A percentile compares a stretch with the other conserved stretches of the same genome.
Evolutionary conservation across 768 basidiomycete species (phyloP).

Genomic region (Russula sp.): DNA sequence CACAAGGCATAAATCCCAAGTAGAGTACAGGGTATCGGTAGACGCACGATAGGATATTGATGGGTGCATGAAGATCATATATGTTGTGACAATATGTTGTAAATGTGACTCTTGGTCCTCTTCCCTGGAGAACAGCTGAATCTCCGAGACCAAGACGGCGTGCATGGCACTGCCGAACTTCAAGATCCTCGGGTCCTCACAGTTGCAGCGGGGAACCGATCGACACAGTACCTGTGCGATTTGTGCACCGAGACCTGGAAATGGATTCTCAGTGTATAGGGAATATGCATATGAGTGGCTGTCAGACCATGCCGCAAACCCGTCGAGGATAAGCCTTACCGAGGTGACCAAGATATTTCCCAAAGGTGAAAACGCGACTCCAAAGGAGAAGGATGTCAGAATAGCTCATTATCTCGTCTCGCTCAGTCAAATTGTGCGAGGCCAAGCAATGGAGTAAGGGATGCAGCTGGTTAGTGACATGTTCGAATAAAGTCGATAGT

Average conservation of each 20-base stretch:
- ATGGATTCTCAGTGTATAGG: not conserved
- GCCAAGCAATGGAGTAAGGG: conserved; percentile 3
- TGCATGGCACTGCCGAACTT: conserved; percentile 36
- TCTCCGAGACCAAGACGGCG: conserved; percentile 51
- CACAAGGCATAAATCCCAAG: not conserved
- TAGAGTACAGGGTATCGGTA: not conserved
- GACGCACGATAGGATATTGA: conserved; percentile 1
- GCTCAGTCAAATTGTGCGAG: not conserved
- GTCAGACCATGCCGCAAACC: not conserved
- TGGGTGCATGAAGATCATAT: conserved; percentile 34
- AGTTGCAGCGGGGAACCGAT: not conserved
- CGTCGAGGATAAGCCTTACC: not conserved
- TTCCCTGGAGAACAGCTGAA: conserved; percentile 32
- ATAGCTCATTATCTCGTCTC: conserved; percentile 2
- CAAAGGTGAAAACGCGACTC: conserved; percentile 15
- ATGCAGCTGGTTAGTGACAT: conserved; percentile 12
- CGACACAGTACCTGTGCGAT: conserved; percentile 5
- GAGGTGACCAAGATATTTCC: conserved; percentile 3
- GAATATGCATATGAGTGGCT: not conserved
- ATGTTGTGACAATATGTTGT: conserved; percentile 43
- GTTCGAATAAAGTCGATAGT: conserved; percentile 12
- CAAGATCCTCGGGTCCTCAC: not conserved
- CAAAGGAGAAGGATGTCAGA: conserved; percentile 12
- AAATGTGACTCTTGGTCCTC: conserved; percentile 39
- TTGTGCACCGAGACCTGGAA: conserved; percentile 14